These are phyloP conservation scores for Eucalyptus erythrocorys DNA, from an alignment of 345 rosid species.

Conservation along the genomic window DNA sequence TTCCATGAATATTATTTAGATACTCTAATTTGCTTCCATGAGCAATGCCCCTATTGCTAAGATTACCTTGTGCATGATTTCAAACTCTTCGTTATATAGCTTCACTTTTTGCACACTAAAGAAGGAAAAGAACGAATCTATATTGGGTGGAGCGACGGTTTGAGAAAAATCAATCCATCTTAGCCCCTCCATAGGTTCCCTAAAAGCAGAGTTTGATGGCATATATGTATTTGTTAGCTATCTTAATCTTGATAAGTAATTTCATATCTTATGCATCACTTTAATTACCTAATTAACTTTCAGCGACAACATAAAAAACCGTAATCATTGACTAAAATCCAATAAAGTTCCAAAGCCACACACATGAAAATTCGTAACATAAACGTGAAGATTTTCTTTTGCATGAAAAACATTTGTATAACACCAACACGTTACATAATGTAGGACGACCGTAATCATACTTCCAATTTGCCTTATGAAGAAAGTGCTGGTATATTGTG, in stretches of 20 bases:
- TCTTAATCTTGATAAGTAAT: not conserved
- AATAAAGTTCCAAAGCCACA: not conserved
- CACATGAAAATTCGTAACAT: not conserved
- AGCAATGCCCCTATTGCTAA: not conserved
- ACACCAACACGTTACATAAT: not conserved
- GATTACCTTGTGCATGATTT: not conserved
- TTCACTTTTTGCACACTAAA: not conserved
- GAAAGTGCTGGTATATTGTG: not conserved
- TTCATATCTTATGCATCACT: not conserved
- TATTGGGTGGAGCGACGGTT: not conserved
- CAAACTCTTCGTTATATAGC: not conserved
- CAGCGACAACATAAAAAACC: not conserved
- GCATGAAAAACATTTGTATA: not conserved
- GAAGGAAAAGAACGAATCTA: not conserved
- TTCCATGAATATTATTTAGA: not conserved
- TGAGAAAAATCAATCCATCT: not conserved
- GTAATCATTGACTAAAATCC: not conserved
- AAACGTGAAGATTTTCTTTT: not conserved
- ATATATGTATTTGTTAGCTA: not conserved
- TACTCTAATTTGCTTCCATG: not conserved
- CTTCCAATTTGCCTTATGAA: not conserved
- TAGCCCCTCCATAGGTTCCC: not conserved
- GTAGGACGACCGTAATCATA: not conserved
- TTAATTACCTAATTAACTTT: not conserved
- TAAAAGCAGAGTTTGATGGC: not conserved